These are phyloP conservation scores for Pythium vanterpoolii DNA, from an alignment of 352 stramenopile genomes.

Conservation along the genomic window DNA sequence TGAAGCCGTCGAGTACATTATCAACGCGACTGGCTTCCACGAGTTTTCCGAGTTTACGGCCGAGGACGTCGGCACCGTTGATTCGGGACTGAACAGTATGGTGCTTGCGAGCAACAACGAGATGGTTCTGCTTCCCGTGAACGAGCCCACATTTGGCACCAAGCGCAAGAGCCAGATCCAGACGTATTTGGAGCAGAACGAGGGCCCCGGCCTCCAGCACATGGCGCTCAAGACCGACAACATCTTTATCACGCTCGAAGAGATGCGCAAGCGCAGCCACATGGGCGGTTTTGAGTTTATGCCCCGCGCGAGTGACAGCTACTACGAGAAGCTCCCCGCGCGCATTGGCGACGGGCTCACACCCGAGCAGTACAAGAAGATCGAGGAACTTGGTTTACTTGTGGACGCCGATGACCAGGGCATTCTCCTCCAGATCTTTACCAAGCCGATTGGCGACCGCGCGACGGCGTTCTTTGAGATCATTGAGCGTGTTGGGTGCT, in stretches of 20 bases:
- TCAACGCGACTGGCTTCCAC: constrained; percentile 83
- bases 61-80: constrained; percentile 93
- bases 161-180: constrained; percentile 95
- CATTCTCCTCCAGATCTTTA: constrained; percentile 92
- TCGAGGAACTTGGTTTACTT: constrained; percentile 91
- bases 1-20: constrained; percentile 83
- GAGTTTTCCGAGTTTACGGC: constrained; percentile 95
- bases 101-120: constrained; percentile 93
- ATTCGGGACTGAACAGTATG: constrained; percentile 95
- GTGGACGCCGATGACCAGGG: constrained; percentile 95
- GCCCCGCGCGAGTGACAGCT: constrained; percentile 75
- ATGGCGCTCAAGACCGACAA: constrained; percentile 96
- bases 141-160: constrained; percentile 93
- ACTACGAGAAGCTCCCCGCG: constrained; percentile 89
- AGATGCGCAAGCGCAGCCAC: constrained; percentile 75
- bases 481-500: constrained; percentile 91
- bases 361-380: constrained; percentile 86
- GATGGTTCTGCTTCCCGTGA: constrained; percentile 93
- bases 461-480: constrained; percentile 91
- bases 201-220: constrained; percentile 93
- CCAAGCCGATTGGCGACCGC: constrained; percentile 82
- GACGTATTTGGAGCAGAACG: constrained; percentile 95
- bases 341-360: constrained; percentile 81
- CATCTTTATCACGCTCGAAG: constrained; percentile 92
- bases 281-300: constrained; percentile 86